A percentile compares a stretch with the other conserved stretches of the same genome.
phyloP scores from a whole-genome alignment of 768 basidiomycete genomes.

The Russula emetica region DNA sequence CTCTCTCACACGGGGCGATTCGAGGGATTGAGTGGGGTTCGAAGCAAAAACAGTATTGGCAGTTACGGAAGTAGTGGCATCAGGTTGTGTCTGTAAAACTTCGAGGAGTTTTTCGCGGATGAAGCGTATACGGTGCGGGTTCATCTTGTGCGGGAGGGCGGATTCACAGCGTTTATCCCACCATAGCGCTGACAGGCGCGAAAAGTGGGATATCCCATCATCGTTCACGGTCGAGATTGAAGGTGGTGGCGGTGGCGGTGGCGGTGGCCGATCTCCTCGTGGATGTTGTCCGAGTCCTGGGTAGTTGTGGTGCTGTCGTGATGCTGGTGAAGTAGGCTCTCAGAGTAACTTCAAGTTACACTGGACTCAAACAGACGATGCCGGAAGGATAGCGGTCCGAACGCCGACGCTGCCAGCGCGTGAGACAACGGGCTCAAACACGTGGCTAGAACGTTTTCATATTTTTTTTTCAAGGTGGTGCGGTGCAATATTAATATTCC shows the following conservation, averaged over 20 bases:
- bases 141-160: slow-evolving; percentile 86
- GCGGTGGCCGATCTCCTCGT: not conserved
- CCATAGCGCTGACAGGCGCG: slow-evolving; percentile 84
- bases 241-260: not conserved
- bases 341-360: no score
- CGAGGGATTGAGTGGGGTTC: slow-evolving; percentile 25
- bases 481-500: no score
- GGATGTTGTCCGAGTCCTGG: not conserved
- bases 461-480: no score
- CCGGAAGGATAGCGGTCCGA: no score
- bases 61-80: slow-evolving; percentile 28
- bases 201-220: slow-evolving; percentile 85
- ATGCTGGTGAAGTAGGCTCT: not conserved
- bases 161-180: slow-evolving; percentile 96
- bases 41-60: slow-evolving; percentile 14
- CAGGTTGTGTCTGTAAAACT: slow-evolving; percentile 45
- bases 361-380: no score
- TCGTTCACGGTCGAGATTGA: slow-evolving; percentile 55
- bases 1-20: slow-evolving; percentile 40
- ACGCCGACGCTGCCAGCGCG: no score
- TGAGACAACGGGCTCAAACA: no score
- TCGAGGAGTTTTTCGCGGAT: slow-evolving; percentile 73
- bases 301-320: not conserved
- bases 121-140: slow-evolving; percentile 81
- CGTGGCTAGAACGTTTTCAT: no score